Percentiles rank a stretch among this genome's conserved stretches.
These are phyloP conservation scores for Hymenochaete sp. DNA, from an alignment of 1,284 basidiomycete genomes.

Conservation along the genomic window DNA sequence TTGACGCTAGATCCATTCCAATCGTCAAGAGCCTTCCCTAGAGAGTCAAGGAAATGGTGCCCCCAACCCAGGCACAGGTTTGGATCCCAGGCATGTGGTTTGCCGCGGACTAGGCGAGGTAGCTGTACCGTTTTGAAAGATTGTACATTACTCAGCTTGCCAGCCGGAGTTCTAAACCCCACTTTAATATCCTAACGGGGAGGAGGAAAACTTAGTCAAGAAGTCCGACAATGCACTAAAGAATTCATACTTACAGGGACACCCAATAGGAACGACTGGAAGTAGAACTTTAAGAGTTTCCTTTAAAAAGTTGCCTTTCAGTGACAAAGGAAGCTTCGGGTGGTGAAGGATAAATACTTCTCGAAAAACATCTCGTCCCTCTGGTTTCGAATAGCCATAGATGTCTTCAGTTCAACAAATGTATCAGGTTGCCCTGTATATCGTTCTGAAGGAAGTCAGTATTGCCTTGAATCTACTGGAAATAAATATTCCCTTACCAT, in stretches of 20 bases:
- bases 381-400: slow-evolving; percentile 62
- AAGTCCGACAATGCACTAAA: neutral
- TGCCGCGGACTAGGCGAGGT: slow-evolving; percentile 66
- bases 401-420: slow-evolving; percentile 92
- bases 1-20: slow-evolving; percentile 6
- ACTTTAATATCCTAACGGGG: slow-evolving; percentile 70
- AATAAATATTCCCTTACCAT: slow-evolving; percentile 37
- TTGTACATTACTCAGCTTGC: slow-evolving; percentile 54
- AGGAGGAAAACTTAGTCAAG: slow-evolving; percentile 4
- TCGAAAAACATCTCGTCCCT: slow-evolving; percentile 75
- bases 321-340: neutral
- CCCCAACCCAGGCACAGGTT: slow-evolving; percentile 70
- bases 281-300: slow-evolving; percentile 92
- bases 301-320: slow-evolving; percentile 29
- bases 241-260: slow-evolving; percentile 58
- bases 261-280: slow-evolving; percentile 90
- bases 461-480: slow-evolving; percentile 4
- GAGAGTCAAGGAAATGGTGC: slow-evolving; percentile 48
- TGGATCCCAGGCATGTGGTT: slow-evolving; percentile 73
- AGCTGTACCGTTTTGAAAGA: slow-evolving; percentile 66
- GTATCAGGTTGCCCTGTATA: slow-evolving; percentile 52
- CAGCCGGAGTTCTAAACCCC: slow-evolving; percentile 81
- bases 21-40: slow-evolving; percentile 29
- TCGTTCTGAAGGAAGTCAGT: slow-evolving; percentile 32
- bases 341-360: slow-evolving; percentile 61